phyloP scores from a whole-genome alignment of 2,329 filamentous ascomycete genomes.

The Aspergillus neoniger region DNA sequence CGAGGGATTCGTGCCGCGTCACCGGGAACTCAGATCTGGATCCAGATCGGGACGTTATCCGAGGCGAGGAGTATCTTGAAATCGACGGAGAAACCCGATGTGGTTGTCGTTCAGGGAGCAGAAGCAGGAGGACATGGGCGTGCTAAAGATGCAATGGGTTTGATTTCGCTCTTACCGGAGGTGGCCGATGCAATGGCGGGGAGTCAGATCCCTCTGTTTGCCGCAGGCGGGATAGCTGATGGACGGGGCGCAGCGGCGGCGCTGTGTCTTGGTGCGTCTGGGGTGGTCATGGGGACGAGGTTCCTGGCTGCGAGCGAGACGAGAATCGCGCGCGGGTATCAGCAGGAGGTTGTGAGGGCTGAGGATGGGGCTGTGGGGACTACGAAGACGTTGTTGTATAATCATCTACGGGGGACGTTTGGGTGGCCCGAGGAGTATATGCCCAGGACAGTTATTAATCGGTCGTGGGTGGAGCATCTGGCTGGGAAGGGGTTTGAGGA shows the following conservation, averaged over 20 bases:
- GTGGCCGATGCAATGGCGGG: constrained; percentile 46
- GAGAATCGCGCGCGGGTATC: constrained; percentile 54
- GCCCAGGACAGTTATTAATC: constrained; percentile 60
- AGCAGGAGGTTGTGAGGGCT: constrained; percentile 53
- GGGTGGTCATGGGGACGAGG: constrained; percentile 64
- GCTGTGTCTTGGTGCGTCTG: constrained; percentile 55
- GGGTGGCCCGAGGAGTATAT: constrained; percentile 64
- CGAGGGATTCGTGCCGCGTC: constrained; percentile 44
- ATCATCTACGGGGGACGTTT: constrained; percentile 57
- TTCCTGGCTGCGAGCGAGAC: constrained; percentile 60
- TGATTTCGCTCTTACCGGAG: constrained; percentile 56
- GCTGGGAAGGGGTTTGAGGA: constrained; percentile 49
- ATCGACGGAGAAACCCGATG: constrained; percentile 48
- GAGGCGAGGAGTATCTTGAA: constrained; percentile 50
- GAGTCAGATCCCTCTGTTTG: constrained; percentile 49
- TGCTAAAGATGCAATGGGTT: constrained; percentile 47
- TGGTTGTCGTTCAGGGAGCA: constrained; percentile 56
- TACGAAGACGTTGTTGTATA: constrained; percentile 55
- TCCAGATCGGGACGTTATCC: constrained; percentile 56
- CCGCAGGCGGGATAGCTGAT: constrained; percentile 57
- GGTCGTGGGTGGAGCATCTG: constrained; percentile 51
- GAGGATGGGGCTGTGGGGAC: constrained; percentile 56
- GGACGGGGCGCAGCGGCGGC: constrained; percentile 54
- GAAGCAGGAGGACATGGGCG: constrained; percentile 60
- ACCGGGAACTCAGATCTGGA: constrained; percentile 54